These are phyloP conservation scores for Macrolepiota fuliginosa DNA, from an alignment of 768 basidiomycete genomes.

Conservation along the genomic window DNA sequence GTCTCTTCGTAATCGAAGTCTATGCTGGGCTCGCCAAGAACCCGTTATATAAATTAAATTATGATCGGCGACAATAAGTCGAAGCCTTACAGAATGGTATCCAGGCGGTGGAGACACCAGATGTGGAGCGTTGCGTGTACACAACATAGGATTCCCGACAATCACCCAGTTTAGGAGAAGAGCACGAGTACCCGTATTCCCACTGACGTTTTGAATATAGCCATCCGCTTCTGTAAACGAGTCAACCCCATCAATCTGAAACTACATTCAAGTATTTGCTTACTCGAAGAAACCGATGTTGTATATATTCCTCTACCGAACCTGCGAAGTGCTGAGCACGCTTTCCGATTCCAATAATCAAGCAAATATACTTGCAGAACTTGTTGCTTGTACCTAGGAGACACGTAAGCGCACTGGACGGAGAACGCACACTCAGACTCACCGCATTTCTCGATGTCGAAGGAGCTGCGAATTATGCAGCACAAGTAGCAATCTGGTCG, in stretches of 20 bases:
- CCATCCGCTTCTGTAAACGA: slow-evolving; percentile 58
- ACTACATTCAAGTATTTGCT: slow-evolving; percentile 15
- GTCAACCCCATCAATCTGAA: slow-evolving; percentile 9
- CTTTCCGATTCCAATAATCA: too few species aligned
- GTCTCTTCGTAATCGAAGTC: slow-evolving; percentile 71
- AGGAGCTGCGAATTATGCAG: slow-evolving; percentile 54
- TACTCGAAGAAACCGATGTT: slow-evolving; percentile 65
- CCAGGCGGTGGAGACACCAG: slow-evolving; percentile 52
- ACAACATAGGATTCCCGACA: slow-evolving; percentile 55
- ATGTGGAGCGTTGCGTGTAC: slow-evolving; percentile 45
- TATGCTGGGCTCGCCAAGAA: slow-evolving; percentile 59
- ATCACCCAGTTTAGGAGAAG: slow-evolving; percentile 60
- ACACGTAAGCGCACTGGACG: too few species aligned
- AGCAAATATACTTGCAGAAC: slow-evolving; percentile 32
- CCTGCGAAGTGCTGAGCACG: slow-evolving; percentile 25
- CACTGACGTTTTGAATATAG: slow-evolving; percentile 46
- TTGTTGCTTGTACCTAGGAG: slow-evolving; percentile 36
- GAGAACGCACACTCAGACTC: slow-evolving; percentile 14
- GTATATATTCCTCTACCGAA: slow-evolving; percentile 74
- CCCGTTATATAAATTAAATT: slow-evolving; percentile 28
- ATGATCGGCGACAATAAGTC: background rate
- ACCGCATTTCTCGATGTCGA: slow-evolving; percentile 61
- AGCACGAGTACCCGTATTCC: slow-evolving; percentile 42
- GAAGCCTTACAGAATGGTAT: slow-evolving; percentile 51
- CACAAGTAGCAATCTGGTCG: slow-evolving; percentile 54